These are phyloP conservation scores for Neonectria hederae DNA, from an alignment of 2,329 filamentous ascomycete species.

Conservation along the genomic window DNA sequence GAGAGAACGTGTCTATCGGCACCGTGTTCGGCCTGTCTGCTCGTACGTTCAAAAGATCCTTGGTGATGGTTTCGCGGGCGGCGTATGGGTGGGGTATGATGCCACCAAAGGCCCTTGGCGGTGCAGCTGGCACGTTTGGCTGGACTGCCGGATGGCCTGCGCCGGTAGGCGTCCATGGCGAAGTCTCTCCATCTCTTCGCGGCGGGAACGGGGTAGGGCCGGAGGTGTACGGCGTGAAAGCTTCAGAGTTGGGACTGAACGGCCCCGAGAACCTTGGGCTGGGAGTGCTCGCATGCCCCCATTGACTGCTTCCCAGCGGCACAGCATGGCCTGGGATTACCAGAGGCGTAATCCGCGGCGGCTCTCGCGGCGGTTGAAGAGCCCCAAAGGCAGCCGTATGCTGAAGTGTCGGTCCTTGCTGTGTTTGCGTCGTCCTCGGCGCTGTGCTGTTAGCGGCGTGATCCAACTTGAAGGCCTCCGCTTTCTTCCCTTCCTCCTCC, in stretches of 20 bases:
- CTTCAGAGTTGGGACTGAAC: background rate
- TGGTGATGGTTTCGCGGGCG: slow-evolving; percentile 29
- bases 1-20: slow-evolving; percentile 15
- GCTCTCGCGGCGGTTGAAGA: slow-evolving; percentile 4
- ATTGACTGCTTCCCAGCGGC: slow-evolving; percentile 14
- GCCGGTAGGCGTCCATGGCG: slow-evolving; percentile 24
- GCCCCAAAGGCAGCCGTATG: slow-evolving; percentile 21
- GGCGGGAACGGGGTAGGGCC: slow-evolving; percentile 19
- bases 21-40: background rate
- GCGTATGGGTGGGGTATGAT: slow-evolving; percentile 37
- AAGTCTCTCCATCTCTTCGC: background rate
- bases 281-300: background rate
- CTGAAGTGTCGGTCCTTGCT: slow-evolving; percentile 11
- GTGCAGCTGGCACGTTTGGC: slow-evolving; percentile 10
- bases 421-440: background rate
- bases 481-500: slow-evolving; percentile 5
- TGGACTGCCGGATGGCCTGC: slow-evolving; percentile 15
- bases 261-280: background rate
- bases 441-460: background rate
- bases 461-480: slow-evolving; percentile 4
- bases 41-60: slow-evolving; percentile 25
- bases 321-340: slow-evolving; percentile 13
- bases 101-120: slow-evolving; percentile 16
- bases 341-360: slow-evolving; percentile 29
- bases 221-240: slow-evolving; percentile 24